phyloP scores from a whole-genome alignment of 2,329 filamentous ascomycete genomes.

The Eutypella sp. region DNA sequence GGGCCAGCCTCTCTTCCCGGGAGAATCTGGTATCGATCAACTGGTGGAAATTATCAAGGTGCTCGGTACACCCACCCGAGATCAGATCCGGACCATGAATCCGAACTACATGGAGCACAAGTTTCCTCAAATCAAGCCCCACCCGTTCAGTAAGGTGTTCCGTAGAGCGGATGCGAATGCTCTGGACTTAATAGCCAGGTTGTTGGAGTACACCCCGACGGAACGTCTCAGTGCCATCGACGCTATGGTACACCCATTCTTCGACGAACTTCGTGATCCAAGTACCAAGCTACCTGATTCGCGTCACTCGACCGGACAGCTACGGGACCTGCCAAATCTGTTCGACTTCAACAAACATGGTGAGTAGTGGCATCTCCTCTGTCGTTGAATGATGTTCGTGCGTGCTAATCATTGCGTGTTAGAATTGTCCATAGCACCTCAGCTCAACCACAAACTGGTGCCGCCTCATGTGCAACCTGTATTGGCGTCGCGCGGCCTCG shows the following conservation, averaged over 20 bases:
- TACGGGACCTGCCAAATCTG: conserved; percentile 77
- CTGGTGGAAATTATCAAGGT: conserved; percentile 99
- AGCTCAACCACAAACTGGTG: conserved; percentile 82
- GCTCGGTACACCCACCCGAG: conserved; percentile 88
- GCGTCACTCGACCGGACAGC: conserved; percentile 73
- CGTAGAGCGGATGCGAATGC: conserved; percentile 89
- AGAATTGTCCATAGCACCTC: conserved; percentile 95
- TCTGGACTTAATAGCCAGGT: conserved; percentile 87
- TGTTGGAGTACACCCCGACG: conserved; percentile 96
- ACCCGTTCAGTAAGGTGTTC: conserved; percentile 99
- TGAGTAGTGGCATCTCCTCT: too few species aligned
- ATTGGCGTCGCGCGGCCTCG: conserved; percentile 72
- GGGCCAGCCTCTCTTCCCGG: conserved; percentile 93
- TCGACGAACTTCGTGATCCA: conserved; percentile 93
- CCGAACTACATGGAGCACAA: conserved; percentile 99
- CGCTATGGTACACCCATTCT: conserved; percentile 98
- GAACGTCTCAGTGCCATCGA: conserved; percentile 90
- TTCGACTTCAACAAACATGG: conserved; percentile 95
- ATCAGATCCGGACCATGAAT: conserved; percentile 99
- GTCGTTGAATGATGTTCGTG: too few species aligned
- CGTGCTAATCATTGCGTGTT: conserved; percentile 18
- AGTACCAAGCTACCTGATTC: conserved; percentile 89
- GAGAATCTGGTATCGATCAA: conserved; percentile 97
- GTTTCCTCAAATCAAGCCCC: conserved; percentile 99
- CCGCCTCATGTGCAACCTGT: conserved; percentile 74